phyloP scores from a whole-genome alignment of 2,329 filamentous ascomycete species.

The Cladosporium sphaerospermum region DNA sequence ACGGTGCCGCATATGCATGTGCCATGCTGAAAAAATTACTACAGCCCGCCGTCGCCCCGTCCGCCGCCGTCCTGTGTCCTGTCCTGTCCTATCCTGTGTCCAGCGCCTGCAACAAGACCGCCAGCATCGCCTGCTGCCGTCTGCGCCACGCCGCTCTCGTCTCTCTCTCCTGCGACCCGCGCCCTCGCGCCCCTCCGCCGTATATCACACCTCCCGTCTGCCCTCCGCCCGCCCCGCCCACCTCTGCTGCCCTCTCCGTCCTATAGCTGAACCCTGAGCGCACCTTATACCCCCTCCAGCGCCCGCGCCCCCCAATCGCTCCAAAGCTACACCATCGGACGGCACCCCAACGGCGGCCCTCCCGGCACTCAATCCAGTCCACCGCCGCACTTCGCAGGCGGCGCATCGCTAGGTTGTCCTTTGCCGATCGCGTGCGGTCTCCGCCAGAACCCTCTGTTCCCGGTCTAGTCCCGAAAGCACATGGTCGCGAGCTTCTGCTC shows the following conservation, averaged over 20 bases:
- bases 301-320: not conserved
- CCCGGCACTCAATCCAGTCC: not conserved
- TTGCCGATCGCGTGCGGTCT: not conserved
- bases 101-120: too few relatives aligned
- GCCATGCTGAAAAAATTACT: slow-evolving; percentile 5
- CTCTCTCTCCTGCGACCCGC: not conserved
- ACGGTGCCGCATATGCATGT: slow-evolving; percentile 10
- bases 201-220: not conserved
- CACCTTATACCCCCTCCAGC: not conserved
- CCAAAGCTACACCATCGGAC: slow-evolving; percentile 6
- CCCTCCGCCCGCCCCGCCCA: not conserved
- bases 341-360: slow-evolving; percentile 7
- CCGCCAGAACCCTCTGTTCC: not conserved
- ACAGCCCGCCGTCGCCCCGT: not conserved
- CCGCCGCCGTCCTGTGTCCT: not conserved
- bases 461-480: slow-evolving; percentile 8
- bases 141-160: too few relatives aligned
- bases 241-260: not conserved
- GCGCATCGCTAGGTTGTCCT: slow-evolving; percentile 9
- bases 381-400: not conserved
- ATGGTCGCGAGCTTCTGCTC: slow-evolving; percentile 7
- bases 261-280: slow-evolving; percentile 11
- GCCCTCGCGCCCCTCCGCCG: not conserved
- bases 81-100: not conserved
- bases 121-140: too few relatives aligned